phyloP scores from a whole-genome alignment of 192 early-diverging fungal genomes.

The Rhizophlyctis rosea region DNA sequence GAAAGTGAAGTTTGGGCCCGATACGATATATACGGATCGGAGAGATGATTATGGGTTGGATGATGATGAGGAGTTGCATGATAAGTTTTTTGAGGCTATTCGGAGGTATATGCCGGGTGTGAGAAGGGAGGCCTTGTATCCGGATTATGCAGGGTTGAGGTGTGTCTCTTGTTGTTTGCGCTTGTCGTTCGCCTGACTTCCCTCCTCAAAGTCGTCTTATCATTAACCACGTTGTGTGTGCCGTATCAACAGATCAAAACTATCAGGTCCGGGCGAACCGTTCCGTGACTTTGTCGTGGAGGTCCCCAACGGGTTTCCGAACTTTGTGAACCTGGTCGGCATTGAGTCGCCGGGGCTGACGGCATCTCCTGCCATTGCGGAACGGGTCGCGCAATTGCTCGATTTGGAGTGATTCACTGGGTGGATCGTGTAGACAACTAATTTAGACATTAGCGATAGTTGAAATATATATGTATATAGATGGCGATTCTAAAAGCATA shows the following conservation, averaged over 20 bases:
- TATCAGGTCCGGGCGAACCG: constrained; percentile 64
- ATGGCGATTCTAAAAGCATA: no score
- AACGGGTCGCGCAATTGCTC: no score
- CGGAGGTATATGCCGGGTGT: constrained; percentile 61
- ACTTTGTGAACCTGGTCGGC: constrained; percentile 74
- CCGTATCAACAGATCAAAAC: constrained; percentile 63
- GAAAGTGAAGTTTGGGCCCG: constrained; percentile 75
- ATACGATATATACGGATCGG: constrained; percentile 57
- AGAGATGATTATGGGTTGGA: constrained; percentile 57
- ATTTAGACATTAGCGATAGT: no score
- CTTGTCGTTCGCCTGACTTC: background rate
- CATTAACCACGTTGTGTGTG: background rate
- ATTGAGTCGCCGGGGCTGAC: constrained; percentile 89
- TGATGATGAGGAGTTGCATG: constrained; percentile 32
- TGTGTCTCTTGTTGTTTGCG: constrained; percentile 20
- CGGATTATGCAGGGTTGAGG: constrained; percentile 77
- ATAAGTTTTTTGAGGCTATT: constrained; percentile 53
- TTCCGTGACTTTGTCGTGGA: constrained; percentile 78
- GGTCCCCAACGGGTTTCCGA: constrained; percentile 40
- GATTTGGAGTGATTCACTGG: no score
- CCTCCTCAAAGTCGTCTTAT: background rate
- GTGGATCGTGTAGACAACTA: no score
- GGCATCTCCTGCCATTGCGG: constrained; percentile 75
- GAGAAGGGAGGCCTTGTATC: constrained; percentile 51
- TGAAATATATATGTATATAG: no score